Evolutionary conservation across 1,284 basidiomycete species (phyloP), one percentile per base, ranked within the genome.

Genomic region (Cryptococcus floricola): DNA sequence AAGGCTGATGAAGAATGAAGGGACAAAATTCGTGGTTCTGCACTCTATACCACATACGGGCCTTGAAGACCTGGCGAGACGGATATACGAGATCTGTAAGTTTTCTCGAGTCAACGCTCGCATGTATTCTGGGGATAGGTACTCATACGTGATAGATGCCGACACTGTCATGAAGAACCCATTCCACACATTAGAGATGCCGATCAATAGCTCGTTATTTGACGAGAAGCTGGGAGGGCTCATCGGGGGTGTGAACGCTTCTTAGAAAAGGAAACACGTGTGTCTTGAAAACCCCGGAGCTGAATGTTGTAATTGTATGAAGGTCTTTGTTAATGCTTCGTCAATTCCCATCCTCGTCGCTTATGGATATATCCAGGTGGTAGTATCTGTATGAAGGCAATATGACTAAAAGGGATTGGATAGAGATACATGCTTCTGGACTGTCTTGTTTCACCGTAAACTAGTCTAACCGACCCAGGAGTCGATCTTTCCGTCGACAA

Each of bases 151-250:
- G 27, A 23, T 57, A 77, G 76, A 78, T 62, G 59, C 91, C 2
- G 94, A 97, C 70, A 86, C 89, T 5, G 93, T 96, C 53, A 96
- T 97, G 92, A 98, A 98, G 81, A 98, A 98, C 71, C 96, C 96
- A 1, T 99, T 98, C 78, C 93, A 98, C 74, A 96, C 92, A 4
- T 88, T 89, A 27, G 96, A 98, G 77, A 98, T 98, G 95, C 96
- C 96, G 1, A 95, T 98, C 64, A 86, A 95, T 49, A 89, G 83
- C 51, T 88, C 93, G 65, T 85, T 84, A 9, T 98, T 98, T 69
- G 95, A 98, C 69, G 80, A 77, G 39, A 84, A 85, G 53, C 66
- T 81, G 53, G 66, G 71, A 44, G 60, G 60, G 1, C 64, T 79
- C 16, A 76, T 80, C 12, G 64, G 62, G 1, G 56, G 54, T 16